Evolutionary conservation across 345 rosid species (phyloP).

Genomic region (Cardamine occulta): DNA sequence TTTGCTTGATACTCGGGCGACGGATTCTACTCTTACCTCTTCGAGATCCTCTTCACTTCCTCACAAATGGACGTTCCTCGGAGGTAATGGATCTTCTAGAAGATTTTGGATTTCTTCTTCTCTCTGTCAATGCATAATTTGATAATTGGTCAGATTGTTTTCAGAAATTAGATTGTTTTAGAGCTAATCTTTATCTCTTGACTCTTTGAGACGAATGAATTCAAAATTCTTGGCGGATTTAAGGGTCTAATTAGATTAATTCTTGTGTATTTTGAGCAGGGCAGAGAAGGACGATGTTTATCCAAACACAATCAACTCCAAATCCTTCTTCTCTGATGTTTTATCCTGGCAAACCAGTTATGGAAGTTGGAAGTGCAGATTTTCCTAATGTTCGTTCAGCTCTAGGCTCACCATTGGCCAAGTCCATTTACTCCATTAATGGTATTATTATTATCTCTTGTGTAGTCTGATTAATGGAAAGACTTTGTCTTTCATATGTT

Average conservation of each 20-base stretch:
- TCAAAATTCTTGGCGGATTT: neutral
- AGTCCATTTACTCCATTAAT: conserved; percentile 71
- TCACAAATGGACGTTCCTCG: conserved; percentile 46
- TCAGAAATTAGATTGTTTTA: neutral
- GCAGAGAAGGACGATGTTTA: conserved; percentile 93
- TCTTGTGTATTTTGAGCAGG: conserved; percentile 44
- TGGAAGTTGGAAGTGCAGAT: conserved; percentile 91
- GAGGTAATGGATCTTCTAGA: conserved; percentile 46
- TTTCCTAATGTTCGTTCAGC: conserved; percentile 87
- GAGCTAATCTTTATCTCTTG: neutral
- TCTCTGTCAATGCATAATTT: neutral
- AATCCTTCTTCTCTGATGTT: conserved; percentile 94
- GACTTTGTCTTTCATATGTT: neutral
- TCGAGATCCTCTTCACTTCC: conserved; percentile 38
- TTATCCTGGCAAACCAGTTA: conserved; percentile 85
- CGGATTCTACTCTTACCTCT: conserved; percentile 15
- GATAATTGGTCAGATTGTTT: neutral
- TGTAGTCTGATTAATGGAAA: conserved; percentile 21
- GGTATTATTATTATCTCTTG: conserved; percentile 44
- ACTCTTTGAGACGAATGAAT: neutral
- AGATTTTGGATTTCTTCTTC: neutral
- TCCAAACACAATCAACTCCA: conserved; percentile 88
- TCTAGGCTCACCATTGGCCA: conserved; percentile 73
- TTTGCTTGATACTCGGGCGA: conserved; percentile 19
- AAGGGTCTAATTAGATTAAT: conserved; percentile 3